Evolutionary conservation across 139 green algal species (phyloP).

Genomic region (Ulvella scutata): DNA sequence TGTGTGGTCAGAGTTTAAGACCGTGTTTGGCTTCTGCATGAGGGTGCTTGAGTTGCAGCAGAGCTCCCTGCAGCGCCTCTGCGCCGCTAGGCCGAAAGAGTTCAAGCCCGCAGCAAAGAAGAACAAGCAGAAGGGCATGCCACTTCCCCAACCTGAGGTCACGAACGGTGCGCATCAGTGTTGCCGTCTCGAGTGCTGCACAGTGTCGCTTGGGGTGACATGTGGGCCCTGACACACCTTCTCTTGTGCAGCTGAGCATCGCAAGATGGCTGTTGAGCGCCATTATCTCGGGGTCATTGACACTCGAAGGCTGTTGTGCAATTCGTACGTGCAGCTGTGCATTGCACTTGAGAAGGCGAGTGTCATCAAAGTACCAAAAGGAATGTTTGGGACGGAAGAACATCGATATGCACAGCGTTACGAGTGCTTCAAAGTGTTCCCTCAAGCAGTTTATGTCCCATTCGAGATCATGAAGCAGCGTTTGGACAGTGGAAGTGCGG

Average conservation of each 20-base stretch:
- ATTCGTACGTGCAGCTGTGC: not conserved
- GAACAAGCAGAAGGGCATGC: not conserved
- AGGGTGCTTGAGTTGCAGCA: not conserved
- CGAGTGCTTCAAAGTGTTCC: not conserved
- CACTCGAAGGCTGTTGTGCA: not conserved
- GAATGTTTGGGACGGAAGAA: not conserved
- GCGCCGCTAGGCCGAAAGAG: not conserved
- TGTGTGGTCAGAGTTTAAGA: not conserved
- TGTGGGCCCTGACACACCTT: not conserved
- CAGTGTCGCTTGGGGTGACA: too few species aligned
- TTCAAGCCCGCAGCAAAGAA: not conserved
- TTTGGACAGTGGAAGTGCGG: not conserved
- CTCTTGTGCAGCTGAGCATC: not conserved
- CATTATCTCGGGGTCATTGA: not conserved
- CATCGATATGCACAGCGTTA: not conserved
- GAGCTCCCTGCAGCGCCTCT: not conserved
- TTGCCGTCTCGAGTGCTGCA: not conserved
- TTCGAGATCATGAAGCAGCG: not conserved
- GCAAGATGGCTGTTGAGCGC: not conserved
- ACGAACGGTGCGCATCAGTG: not conserved
- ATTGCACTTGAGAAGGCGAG: not conserved
- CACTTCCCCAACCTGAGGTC: not conserved
- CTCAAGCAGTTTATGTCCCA: not conserved
- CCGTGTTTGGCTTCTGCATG: not conserved
- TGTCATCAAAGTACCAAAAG: not conserved